Base-by-base conservation (phyloP, 169 alveolate genomes). In the Plasmodium knowlesi region DNA sequence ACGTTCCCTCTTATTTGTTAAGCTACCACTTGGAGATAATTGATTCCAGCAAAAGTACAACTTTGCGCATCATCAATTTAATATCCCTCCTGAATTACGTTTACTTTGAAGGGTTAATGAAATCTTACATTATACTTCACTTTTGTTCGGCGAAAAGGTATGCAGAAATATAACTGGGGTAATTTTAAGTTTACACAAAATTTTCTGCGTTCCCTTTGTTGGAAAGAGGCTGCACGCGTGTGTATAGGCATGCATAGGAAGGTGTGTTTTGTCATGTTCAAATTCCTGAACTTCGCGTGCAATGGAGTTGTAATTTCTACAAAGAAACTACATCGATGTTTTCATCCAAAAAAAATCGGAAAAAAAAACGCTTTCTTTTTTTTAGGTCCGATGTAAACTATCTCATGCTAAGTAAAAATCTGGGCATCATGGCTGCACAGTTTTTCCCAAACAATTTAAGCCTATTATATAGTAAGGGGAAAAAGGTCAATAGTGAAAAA, bases 1-100 rank as follows among this genome's bases (percentile, higher is more conserved):
- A 78, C 50, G 19, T 88, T 34, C 94, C 94, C 9, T 54, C 54
- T 79, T 43, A 88, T 57, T 88, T 88, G 88, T 76, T 88, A 37
- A 30, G 34, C 50, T 88, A 76, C 74, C 80, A 88, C 41, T 88
- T 88, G 30, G 82, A 88, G 53, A 88, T 9, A 39, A 67, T 61
- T 8, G 73, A 57, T 79, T 25, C 54, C 12, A 22, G 50, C 46
- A 72, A 53, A 22, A 61, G 46, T 12, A 41, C 19, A 30, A 78
- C 32, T 28, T 57, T n/a, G 41, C 14, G 22, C 9, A n/a, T 41
- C 28, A 16, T 32, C 30, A 54, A 61, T 57, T 37, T 76, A 30
- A 61, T 39, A 34, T 39, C 50, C n/a, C 82, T 37, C 19, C 8
- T 88, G 53, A 78, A 79, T 79, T 78, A 78, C 72, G 12, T 61